A percentile compares a stretch with the other conserved stretches of the same genome.
Conservation (phyloP, 2,329 filamentous ascomycete species). For the Neonectria hederae region DNA sequence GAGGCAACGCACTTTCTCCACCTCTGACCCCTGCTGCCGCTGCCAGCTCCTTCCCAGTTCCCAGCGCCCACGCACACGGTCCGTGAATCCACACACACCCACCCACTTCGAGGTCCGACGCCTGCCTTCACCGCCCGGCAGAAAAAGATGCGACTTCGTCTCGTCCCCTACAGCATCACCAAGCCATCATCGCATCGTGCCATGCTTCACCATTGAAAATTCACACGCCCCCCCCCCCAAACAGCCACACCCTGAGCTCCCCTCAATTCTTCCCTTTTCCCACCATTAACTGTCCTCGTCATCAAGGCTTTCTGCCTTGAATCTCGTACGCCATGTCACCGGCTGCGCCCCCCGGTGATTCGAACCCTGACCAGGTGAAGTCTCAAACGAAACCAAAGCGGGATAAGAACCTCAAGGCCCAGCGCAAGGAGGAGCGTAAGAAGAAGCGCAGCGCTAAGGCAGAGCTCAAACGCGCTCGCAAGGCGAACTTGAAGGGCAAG, state of each 20-base stretch:
- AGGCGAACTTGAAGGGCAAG: constrained; percentile 48
- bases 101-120: constrained; percentile 1
- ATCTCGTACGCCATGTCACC: constrained; percentile 29
- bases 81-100: background rate
- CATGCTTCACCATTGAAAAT: constrained; percentile 18
- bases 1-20: constrained; percentile 28
- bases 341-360: constrained; percentile 19
- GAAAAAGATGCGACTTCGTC: constrained; percentile 38
- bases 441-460: constrained; percentile 50
- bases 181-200: constrained; percentile 32
- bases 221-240: constrained; percentile 1
- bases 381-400: constrained; percentile 29
- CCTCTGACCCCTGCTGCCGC: constrained; percentile 10
- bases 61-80: background rate
- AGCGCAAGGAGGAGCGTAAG: constrained; percentile 41
- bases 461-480: constrained; percentile 51
- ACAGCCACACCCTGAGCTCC: background rate
- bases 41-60: constrained; percentile 3
- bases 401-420: constrained; percentile 24
- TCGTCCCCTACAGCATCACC: constrained; percentile 11
- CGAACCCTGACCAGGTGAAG: constrained; percentile 31
- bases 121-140: constrained; percentile 45
- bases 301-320: constrained; percentile 11
- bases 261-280: background rate
- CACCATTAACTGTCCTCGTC: background rate